A percentile compares a stretch with the other conserved stretches of the same genome.
phyloP scores from a whole-genome alignment of 306 rosid genomes.

The Cicer judaicum region DNA sequence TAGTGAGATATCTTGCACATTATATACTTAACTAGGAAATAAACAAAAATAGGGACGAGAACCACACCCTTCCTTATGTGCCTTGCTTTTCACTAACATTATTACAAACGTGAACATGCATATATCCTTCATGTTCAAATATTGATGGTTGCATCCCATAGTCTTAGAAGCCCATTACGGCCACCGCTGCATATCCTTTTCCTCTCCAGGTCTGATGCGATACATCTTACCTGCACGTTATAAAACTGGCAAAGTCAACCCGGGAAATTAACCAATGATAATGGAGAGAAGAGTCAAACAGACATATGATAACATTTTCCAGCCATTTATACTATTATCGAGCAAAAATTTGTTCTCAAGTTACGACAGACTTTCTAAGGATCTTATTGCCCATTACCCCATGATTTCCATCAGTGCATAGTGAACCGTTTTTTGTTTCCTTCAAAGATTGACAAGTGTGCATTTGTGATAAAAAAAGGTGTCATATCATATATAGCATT shows the following conservation, averaged over 20 bases:
- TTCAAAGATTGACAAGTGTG: too few relatives aligned
- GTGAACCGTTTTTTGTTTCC: too few relatives aligned
- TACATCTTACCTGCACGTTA: slow-evolving; percentile 76
- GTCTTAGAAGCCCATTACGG: slow-evolving; percentile 90
- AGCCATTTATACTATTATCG: slow-evolving; percentile 18
- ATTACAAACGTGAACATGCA: slow-evolving; percentile 23
- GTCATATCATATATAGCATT: too few relatives aligned
- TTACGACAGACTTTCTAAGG: background rate
- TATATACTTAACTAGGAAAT: slow-evolving; percentile 34
- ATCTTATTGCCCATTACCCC: too few relatives aligned
- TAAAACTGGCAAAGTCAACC: slow-evolving; percentile 40
- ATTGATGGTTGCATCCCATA: slow-evolving; percentile 99
- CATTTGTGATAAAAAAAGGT: too few relatives aligned
- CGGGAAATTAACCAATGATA: slow-evolving; percentile 21
- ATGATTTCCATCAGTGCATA: too few relatives aligned
- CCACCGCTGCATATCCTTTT: slow-evolving; percentile 98
- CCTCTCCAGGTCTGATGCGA: slow-evolving; percentile 90
- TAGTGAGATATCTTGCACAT: slow-evolving; percentile 32
- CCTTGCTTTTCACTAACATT: slow-evolving; percentile 38
- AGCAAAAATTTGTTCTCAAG: slow-evolving; percentile 25
- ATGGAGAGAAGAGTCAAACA: slow-evolving; percentile 29
- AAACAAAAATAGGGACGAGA: slow-evolving; percentile 38
- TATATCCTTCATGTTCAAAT: slow-evolving; percentile 53
- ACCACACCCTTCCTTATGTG: slow-evolving; percentile 15
- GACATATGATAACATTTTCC: slow-evolving; percentile 7